Evolutionary conservation across 129 eudicot species (phyloP).

Genomic region (Sambucus nigra): DNA sequence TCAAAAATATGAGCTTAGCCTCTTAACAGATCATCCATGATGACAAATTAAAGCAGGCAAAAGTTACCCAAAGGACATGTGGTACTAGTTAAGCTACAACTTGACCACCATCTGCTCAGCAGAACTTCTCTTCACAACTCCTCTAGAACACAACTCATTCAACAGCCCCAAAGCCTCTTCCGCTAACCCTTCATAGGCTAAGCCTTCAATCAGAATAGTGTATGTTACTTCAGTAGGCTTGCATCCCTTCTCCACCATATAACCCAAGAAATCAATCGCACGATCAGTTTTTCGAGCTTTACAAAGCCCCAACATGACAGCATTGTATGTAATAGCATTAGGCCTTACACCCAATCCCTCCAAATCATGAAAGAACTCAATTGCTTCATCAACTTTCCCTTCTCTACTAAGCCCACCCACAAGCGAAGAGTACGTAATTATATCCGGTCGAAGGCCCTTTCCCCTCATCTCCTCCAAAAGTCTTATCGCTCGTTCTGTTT

Average conservation of each 20-base stretch:
- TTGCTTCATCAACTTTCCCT: conserved; percentile 74
- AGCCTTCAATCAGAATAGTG: conserved; percentile 69
- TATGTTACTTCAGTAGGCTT: conserved; percentile 75
- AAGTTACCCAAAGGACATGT: neutral
- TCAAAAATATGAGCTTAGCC: neutral
- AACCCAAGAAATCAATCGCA: conserved; percentile 66
- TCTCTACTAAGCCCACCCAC: conserved; percentile 68
- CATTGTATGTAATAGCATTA: conserved; percentile 53
- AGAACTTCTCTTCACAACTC: conserved; percentile 58
- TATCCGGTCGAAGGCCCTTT: conserved; percentile 69
- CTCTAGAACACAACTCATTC: conserved; percentile 54
- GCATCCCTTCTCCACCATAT: conserved; percentile 67
- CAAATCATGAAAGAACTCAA: conserved; percentile 47
- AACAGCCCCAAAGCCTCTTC: conserved; percentile 67
- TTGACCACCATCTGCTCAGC: conserved; percentile 54
- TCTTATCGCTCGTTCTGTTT: conserved; percentile 48
- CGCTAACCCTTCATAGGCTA: conserved; percentile 57
- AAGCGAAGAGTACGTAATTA: conserved; percentile 56
- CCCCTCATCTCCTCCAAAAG: conserved; percentile 62
- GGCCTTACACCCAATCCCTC: conserved; percentile 57
- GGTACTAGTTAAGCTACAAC: conserved; percentile 22
- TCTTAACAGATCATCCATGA: neutral
- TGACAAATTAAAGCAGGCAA: neutral
- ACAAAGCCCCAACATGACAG: conserved; percentile 72
- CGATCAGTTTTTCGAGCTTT: conserved; percentile 66